Evolutionary conservation across 257 asterid genomes (phyloP), one percentile per base, ranked within the genome.

Genomic region (Nicotiana benthamiana): DNA sequence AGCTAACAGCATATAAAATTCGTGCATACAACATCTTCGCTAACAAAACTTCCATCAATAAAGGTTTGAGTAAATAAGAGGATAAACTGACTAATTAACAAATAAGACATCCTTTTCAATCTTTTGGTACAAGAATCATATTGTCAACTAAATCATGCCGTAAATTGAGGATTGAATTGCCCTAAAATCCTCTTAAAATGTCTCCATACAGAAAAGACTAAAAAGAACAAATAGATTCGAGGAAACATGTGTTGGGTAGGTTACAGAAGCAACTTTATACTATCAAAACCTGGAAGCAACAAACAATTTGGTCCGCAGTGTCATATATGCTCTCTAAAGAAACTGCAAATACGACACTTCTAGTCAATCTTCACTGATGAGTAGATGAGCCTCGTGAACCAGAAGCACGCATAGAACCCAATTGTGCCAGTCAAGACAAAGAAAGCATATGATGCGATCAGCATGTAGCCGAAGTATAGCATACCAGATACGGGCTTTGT

Each of bases 331-430:
- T 51, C 34, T 72, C 16, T 46, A 28, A 8, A 72, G 77, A 40
- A 72, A 46, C 57, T 57, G 68, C 40, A 43, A 43, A 57, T 36
- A 13, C 15, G 12, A 60, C 70, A 36, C 43, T 59, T 83, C 32
- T 81, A 94, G 86, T 94, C 98, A 22, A 94, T 92, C 97, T 94
- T 94, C 83, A 94, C 98, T 0, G 97, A 94, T 2, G 97, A 92
- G 90, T 94, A 94, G 79, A 94, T 94, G 64, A 91, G 96, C 93
- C 97, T 88, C 4, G 96, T 92, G 91, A 94, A 94, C 97, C 97
- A 92, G 87, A 92, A 91, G 78, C 97, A 92, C 0, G 98, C 95
- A 4, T 88, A 91, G 87, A 94, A 94, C 20, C 97, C 98, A 11
- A 92, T 94, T 0, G 98, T 90, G 32, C 97, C 98, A 6, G 98